These are phyloP conservation scores for Sporothrix humicola DNA, from an alignment of 2,329 filamentous ascomycete species.

Conservation along the genomic window DNA sequence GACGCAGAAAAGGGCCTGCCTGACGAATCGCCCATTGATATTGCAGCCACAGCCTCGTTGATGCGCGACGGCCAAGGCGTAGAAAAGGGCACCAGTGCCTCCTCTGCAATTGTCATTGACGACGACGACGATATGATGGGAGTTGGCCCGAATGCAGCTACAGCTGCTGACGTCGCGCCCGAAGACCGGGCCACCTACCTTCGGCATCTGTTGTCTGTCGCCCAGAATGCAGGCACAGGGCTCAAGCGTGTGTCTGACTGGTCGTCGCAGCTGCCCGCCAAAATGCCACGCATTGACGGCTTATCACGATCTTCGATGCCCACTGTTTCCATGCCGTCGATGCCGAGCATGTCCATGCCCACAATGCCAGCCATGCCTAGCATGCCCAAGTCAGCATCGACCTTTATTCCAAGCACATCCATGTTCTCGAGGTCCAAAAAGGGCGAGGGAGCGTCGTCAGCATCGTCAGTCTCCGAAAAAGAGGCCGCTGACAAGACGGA, in stretches of 20 bases:
- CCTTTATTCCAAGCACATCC: slow-evolving; percentile 2
- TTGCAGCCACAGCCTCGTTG: slow-evolving; percentile 58
- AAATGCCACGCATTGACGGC: slow-evolving; percentile 48
- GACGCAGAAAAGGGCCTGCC: slow-evolving; percentile 44
- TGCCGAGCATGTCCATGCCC: slow-evolving; percentile 40
- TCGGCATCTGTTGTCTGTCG: slow-evolving; percentile 56
- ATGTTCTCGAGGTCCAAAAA: slow-evolving; percentile 18
- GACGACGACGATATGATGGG: slow-evolving; percentile 46
- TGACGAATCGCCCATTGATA: slow-evolving; percentile 58
- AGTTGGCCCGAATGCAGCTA: slow-evolving; percentile 32
- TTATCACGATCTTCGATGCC: slow-evolving; percentile 44
- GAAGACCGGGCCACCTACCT: slow-evolving; percentile 52
- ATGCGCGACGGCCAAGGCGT: background rate
- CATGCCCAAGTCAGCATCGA: slow-evolving; percentile 28
- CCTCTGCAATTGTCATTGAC: slow-evolving; percentile 14
- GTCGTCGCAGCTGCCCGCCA: slow-evolving; percentile 53
- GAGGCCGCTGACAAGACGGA: background rate
- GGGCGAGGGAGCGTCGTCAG: slow-evolving; percentile 7
- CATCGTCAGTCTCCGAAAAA: slow-evolving; percentile 16
- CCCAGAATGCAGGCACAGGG: slow-evolving; percentile 55
- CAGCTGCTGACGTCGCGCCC: slow-evolving; percentile 21
- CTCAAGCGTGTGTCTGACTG: slow-evolving; percentile 43
- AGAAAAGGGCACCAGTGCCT: slow-evolving; percentile 7
- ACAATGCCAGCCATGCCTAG: slow-evolving; percentile 34
- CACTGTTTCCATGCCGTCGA: slow-evolving; percentile 40